Evolutionary conservation across 2,329 filamentous ascomycete genomes (phyloP).

Genomic region (Ceratocystis harringtonii): DNA sequence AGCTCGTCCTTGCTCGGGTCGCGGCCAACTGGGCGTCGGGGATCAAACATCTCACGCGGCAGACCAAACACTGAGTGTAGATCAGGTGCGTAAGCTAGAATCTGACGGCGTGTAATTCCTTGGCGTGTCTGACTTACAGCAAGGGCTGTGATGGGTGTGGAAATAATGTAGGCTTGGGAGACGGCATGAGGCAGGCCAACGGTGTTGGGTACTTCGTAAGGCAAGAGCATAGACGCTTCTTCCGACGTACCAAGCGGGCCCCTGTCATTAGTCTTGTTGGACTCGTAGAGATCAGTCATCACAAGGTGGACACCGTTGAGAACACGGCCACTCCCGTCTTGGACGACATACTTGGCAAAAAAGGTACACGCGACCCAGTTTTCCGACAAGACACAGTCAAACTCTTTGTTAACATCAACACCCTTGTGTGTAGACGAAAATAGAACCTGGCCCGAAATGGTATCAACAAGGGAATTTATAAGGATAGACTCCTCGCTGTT

Average conservation of each 20-base stretch:
- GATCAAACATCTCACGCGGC: conserved; percentile 64
- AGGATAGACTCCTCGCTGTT: conserved; percentile 44
- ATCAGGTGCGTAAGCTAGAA: conserved; percentile 64
- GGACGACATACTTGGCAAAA: conserved; percentile 44
- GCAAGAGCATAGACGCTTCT: conserved; percentile 61
- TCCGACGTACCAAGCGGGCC: conserved; percentile 52
- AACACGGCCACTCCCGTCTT: conserved; percentile 33
- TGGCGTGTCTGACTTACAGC: conserved; percentile 80
- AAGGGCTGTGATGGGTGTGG: conserved; percentile 63
- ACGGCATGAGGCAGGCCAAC: conserved; percentile 56
- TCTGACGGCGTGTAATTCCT: conserved; percentile 71
- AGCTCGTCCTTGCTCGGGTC: conserved; percentile 66
- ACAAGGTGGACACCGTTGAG: conserved; percentile 77
- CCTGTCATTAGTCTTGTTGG: conserved; percentile 65
- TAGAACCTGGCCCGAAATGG: conserved; percentile 68
- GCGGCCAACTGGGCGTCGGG: conserved; percentile 69
- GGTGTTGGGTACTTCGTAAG: conserved; percentile 40
- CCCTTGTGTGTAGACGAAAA: conserved; percentile 54
- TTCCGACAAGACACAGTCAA: conserved; percentile 69
- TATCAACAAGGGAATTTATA: conserved; percentile 68
- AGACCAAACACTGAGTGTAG: conserved; percentile 64
- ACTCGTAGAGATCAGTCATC: conserved; percentile 83
- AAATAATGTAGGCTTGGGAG: conserved; percentile 67
- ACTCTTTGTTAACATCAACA: conserved; percentile 58
- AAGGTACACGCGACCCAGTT: conserved; percentile 93